Conservation (phyloP, 345 rosid species). For the Theobroma cacao region DNA sequence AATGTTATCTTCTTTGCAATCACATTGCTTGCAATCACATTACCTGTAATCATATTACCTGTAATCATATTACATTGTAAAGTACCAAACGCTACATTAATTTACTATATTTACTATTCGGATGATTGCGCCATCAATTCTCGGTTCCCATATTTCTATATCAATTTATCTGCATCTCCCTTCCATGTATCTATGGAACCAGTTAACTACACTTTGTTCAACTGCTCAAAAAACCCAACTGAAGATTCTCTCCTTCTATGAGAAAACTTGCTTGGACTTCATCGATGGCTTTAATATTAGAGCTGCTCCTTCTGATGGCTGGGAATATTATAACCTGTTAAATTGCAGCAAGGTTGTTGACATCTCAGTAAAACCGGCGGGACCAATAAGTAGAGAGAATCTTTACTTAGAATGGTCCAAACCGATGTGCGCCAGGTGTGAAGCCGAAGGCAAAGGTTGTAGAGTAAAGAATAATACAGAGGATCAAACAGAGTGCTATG, state of each 20-base stretch:
- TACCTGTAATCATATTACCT: too few relatives aligned
- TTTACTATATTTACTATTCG: too few relatives aligned
- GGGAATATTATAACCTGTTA: neutral
- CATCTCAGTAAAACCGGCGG: too few relatives aligned
- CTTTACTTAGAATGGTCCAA: neutral
- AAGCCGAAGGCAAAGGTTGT: neutral
- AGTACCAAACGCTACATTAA: too few relatives aligned
- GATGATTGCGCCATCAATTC: too few relatives aligned
- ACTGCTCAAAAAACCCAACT: neutral
- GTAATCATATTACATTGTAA: too few relatives aligned
- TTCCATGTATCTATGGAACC: too few relatives aligned
- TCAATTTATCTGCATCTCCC: conserved; percentile 1
- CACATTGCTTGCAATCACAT: too few relatives aligned
- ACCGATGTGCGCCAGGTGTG: neutral
- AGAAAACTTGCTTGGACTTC: neutral
- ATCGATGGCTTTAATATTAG: too few relatives aligned
- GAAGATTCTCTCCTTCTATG: neutral
- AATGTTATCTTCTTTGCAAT: too few relatives aligned
- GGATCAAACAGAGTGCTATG: too few relatives aligned
- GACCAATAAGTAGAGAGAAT: neutral
- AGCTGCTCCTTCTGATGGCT: neutral
- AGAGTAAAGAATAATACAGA: neutral
- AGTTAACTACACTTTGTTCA: neutral
- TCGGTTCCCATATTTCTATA: too few relatives aligned
- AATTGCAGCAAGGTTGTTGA: neutral